Base-by-base conservation (phyloP, 768 basidiomycete genomes). In the Tephrocybe rancida region DNA sequence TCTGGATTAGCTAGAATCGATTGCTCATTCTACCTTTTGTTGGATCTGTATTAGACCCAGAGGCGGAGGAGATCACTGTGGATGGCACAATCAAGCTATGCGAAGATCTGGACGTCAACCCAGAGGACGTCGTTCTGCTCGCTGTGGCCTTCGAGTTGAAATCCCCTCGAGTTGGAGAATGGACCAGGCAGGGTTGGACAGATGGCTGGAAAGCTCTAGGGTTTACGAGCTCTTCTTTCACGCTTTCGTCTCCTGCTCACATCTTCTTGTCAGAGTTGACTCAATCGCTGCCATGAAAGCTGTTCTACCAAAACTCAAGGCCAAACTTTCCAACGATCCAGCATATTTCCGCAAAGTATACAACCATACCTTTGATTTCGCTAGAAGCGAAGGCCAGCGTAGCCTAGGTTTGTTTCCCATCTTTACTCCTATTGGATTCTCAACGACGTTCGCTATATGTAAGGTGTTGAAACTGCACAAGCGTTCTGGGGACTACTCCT, bases 71-170 rank as follows among this genome's bases (percentile, higher is more conserved):
- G 49, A 92, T 93, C 58, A 74, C 77, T 3, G 80, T 92, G 24
- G 85, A 93, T 54, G 93, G 92, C 0, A 95, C 94, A 18, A 83
- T 93, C 68, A 77, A 73, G 64, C 72, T 94, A 42, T 92, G 92
- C 56, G 73, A 81, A 59, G 90, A 90, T 61, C 72, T 92, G 1
- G 71, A 64, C 1, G 84, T 90, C 14, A 74, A 90, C 60, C 88
- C 87, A 1, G 90, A 92, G 57, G 90, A 95, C 61, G 86, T 90
- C 21, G 90, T 92, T 7, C 73, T 95, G 47, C 80, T 95, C 38
- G 84, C 88, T 5, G 73, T 96, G 35, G 93, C 92, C 8, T 91
- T 79, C 61, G 90, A 93, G 61, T 79, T 93, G 22, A 86, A 88
- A 64, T 89, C 89, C 4, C 88, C 87, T 0, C 62, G 73, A 54